phyloP scores from a whole-genome alignment of 2,329 filamentous ascomycete genomes.

The Cadophora malorum region DNA sequence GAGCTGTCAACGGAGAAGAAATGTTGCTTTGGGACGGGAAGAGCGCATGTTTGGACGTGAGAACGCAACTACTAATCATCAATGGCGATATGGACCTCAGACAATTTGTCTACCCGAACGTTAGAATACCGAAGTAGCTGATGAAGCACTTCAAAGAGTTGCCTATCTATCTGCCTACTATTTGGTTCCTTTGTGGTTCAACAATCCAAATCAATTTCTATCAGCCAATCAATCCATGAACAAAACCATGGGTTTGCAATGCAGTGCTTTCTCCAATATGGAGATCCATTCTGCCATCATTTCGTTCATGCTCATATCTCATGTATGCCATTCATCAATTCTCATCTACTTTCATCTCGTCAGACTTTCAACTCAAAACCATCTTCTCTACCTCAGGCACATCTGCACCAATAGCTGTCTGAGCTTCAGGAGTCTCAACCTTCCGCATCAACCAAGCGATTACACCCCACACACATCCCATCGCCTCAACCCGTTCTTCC shows the following conservation, averaged over 20 bases:
- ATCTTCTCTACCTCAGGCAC: conserved; percentile 29
- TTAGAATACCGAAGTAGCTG: neutral
- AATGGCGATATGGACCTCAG: too few relatives aligned
- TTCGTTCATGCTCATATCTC: neutral
- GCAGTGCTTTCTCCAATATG: neutral
- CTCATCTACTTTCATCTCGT: neutral
- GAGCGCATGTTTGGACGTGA: too few relatives aligned
- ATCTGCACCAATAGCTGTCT: conserved; percentile 3
- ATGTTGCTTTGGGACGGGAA: too few relatives aligned
- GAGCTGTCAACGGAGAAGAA: too few relatives aligned
- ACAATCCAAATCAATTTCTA: neutral
- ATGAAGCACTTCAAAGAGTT: neutral
- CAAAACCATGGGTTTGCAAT: neutral
- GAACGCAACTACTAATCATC: too few relatives aligned
- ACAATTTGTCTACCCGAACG: too few relatives aligned
- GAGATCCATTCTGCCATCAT: neutral
- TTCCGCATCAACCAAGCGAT: conserved; percentile 65
- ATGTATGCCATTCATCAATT: neutral
- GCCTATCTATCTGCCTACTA: neutral
- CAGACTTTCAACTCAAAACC: conserved; percentile 30
- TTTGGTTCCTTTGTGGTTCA: neutral
- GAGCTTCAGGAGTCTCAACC: conserved; percentile 22
- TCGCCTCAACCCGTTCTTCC: conserved; percentile 61
- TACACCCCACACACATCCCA: conserved; percentile 64
- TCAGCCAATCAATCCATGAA: neutral